phyloP scores from a whole-genome alignment of 495 filamentous ascomycete genomes.

The Pyrenopolyporus hunteri region DNA sequence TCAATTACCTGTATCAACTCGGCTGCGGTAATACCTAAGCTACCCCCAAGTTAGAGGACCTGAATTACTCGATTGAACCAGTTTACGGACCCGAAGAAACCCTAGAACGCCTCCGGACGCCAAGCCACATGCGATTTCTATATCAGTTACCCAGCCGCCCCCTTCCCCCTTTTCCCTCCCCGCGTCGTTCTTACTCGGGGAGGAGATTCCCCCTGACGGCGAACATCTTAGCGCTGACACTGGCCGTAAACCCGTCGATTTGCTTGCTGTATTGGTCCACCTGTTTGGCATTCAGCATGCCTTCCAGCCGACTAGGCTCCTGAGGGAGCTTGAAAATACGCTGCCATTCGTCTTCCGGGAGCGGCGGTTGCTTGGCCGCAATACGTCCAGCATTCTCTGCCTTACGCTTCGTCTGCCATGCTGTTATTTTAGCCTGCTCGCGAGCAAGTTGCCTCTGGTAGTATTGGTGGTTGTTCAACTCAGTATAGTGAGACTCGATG shows the following conservation, averaged over 20 bases:
- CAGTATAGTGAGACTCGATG: conserved; percentile 96
- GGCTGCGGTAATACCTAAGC: not conserved
- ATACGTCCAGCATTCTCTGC: conserved; percentile 85
- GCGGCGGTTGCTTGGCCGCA: conserved; percentile 82
- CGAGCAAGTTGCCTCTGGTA: conserved; percentile 94
- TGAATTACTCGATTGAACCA: conserved; percentile 24
- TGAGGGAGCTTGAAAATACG: conserved; percentile 94
- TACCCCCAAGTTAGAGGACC: conserved; percentile 1
- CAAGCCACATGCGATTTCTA: conserved; percentile 43
- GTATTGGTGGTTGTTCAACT: conserved; percentile 99
- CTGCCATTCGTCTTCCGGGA: conserved; percentile 98
- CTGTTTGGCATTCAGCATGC: conserved; percentile 89
- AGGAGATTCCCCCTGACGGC: conserved; percentile 79
- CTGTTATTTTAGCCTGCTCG: conserved; percentile 93
- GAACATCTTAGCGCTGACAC: conserved; percentile 96
- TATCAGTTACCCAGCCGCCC: conserved; percentile 32
- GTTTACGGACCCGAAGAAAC: conserved; percentile 37
- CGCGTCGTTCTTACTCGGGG: conserved; percentile 48
- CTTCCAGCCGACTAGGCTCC: conserved; percentile 91
- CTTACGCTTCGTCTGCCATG: conserved; percentile 95
- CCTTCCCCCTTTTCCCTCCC: conserved; percentile 17
- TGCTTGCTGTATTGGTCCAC: conserved; percentile 98
- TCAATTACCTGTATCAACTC: too few relatives aligned
- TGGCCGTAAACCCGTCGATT: conserved; percentile 94
- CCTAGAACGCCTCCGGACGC: conserved; percentile 42